phyloP scores from a whole-genome alignment of 2,329 filamentous ascomycete genomes.

The Cytospora leucostoma region DNA sequence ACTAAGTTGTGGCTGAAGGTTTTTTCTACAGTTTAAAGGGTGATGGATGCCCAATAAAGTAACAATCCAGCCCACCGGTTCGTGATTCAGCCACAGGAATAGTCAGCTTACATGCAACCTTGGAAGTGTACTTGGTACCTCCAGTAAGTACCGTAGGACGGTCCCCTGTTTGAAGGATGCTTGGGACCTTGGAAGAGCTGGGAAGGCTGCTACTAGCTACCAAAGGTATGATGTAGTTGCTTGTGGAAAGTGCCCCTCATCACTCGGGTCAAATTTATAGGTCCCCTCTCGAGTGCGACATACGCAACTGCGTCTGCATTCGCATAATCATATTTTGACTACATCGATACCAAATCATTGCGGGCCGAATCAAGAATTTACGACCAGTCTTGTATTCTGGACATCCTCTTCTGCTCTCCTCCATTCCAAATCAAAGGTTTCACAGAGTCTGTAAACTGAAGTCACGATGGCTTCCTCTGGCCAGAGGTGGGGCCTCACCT shows the following conservation, averaged over 20 bases:
- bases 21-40: neutral
- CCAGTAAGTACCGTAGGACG: neutral
- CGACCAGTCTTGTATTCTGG: neutral
- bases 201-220: no score
- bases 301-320: no score
- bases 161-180: neutral
- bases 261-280: neutral
- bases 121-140: no score
- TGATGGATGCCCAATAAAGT: neutral
- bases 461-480: slow-evolving; percentile 49
- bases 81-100: neutral
- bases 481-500: slow-evolving; percentile 48
- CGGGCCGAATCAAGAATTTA: neutral
- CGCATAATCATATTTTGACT: no score
- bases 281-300: neutral
- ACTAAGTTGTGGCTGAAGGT: neutral
- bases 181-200: neutral
- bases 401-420: neutral
- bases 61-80: neutral
- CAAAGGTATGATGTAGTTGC: neutral
- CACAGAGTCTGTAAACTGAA: neutral
- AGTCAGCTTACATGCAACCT: neutral
- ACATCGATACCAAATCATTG: no score
- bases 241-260: neutral
- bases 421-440: neutral